These are phyloP conservation scores for Rubia yunnanensis DNA, from an alignment of 257 asterid genomes.

Conservation along the genomic window DNA sequence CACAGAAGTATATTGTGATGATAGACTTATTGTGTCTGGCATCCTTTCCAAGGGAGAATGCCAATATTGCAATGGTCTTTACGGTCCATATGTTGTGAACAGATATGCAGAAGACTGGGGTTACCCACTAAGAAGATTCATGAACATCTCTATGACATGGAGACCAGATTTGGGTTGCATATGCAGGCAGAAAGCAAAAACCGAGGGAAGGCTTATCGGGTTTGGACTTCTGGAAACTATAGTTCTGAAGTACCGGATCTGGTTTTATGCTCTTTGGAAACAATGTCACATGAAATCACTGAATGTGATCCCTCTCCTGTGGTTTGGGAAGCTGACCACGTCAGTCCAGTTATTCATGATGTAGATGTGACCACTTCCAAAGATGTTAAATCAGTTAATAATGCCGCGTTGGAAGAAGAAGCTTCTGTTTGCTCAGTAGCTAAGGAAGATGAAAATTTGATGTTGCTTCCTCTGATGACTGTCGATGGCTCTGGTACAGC, in stretches of 20 bases:
- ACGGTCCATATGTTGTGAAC: conserved; percentile 20
- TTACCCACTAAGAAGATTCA: conserved; percentile 62
- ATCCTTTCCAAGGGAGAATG: not conserved
- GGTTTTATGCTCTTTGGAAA: conserved; percentile 22
- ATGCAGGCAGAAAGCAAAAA: conserved; percentile 50
- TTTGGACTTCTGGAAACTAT: conserved; percentile 67
- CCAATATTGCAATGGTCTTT: not conserved
- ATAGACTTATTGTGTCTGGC: not conserved
- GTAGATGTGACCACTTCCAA: conserved; percentile 32
- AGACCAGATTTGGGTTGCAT: conserved; percentile 61
- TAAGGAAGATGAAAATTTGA: conserved; percentile 26
- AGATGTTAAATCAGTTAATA: conserved; percentile 18
- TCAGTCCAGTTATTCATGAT: conserved; percentile 29
- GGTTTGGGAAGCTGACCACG: conserved; percentile 23
- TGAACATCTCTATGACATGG: conserved; percentile 44
- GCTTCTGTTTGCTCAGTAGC: conserved; percentile 26
- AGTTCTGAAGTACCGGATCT: conserved; percentile 33
- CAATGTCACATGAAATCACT: conserved; percentile 19
- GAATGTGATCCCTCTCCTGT: conserved; percentile 27
- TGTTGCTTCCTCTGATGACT: conserved; percentile 29
- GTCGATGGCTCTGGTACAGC: conserved; percentile 29
- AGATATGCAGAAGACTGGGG: conserved; percentile 79
- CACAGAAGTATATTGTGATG: not conserved
- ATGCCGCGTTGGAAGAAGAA: conserved; percentile 26
- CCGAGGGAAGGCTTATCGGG: conserved; percentile 56